Evolutionary conservation across 2,329 filamentous ascomycete genomes (phyloP).

Genomic region (Colletotrichum camelliae): DNA sequence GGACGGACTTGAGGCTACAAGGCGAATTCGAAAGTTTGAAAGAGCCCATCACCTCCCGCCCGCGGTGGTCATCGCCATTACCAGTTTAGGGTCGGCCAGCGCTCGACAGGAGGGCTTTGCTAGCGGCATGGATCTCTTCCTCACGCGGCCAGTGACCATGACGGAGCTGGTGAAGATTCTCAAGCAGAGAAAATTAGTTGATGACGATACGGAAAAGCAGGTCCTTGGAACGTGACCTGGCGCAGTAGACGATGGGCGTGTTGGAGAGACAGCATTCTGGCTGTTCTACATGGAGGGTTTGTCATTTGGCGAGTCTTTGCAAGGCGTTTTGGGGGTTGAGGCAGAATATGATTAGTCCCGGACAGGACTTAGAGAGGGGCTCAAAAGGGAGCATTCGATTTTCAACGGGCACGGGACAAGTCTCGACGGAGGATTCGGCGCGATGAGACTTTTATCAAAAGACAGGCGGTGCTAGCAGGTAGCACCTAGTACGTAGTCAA

Average conservation of each 20-base stretch:
- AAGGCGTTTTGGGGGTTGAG: slow-evolving; percentile 7
- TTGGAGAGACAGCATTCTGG: neutral
- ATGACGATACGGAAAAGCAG: slow-evolving; percentile 3
- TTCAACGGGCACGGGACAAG: neutral
- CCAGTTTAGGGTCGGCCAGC: slow-evolving; percentile 45
- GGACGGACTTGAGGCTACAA: slow-evolving; percentile 44
- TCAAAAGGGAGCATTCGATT: neutral
- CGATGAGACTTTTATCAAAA: neutral
- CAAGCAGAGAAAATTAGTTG: slow-evolving; percentile 7
- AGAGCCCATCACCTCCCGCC: slow-evolving; percentile 39
- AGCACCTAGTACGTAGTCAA: neutral
- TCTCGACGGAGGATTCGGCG: neutral
- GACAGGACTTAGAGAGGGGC: slow-evolving; percentile 3
- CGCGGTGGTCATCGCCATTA: slow-evolving; percentile 49
- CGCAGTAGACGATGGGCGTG: neutral
- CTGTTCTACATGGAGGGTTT: neutral
- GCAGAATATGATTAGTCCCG: neutral
- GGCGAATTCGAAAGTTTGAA: slow-evolving; percentile 46
- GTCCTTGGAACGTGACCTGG: neutral
- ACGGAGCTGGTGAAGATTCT: slow-evolving; percentile 31
- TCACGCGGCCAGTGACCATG: slow-evolving; percentile 50
- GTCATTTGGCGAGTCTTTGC: neutral
- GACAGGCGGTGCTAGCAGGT: neutral
- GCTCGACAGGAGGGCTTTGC: slow-evolving; percentile 50
- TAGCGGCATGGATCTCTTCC: slow-evolving; percentile 49